Base-by-base conservation (phyloP, 108 stramenopile genomes). In the Nitzschia sp. region DNA sequence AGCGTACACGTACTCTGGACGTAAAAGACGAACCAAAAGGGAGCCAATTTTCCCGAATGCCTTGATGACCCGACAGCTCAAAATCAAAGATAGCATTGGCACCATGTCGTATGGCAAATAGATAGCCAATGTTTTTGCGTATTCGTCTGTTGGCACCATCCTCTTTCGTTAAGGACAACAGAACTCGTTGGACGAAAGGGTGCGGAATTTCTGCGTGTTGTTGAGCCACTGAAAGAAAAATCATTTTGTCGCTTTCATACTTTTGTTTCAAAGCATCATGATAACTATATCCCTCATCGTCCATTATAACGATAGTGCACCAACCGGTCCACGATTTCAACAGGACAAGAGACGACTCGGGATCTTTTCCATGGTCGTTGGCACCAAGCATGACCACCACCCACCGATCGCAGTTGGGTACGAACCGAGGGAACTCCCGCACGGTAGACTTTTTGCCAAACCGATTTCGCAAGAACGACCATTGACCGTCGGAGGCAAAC, bases 81-180 rank as follows among this genome's bases (percentile, higher is more conserved):
- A 84, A 79, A 48, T 87, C 86, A 38, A 58, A 88, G 11, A 88
- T 75, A 32, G 73, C 31, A 28, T 73, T 38, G 8, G 85, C 85
- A 1, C 85, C 85, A 30, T 79, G 63, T 9, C 35, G 45, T 36
- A 84, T 67, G 5, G 84, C 87, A 64, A 71, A 84, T 26, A 88
- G 27, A 64, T 79, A 85, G 1, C 87, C 84, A 35, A 88, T 25
- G 41, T 88, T 88, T 63, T 85, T 88, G 8, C 87, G 55, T 3
- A 3, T n/a, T n/a, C n/a, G n/a, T n/a, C n/a, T n/a, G n/a, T n/a
- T n/a, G n/a, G n/a, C n/a, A n/a, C n/a, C n/a, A n/a, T n/a, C n/a
- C n/a, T n/a, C 27, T 5, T 11, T 50, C 19, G 19, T 21, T 21
- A 50, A 4, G 13, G 48, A 50, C 17, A n/a, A 50, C 9, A 50